Evolutionary conservation across 768 basidiomycete species (phyloP), one percentile per base, ranked within the genome.

Genomic region (Tricholoma saponaceum): DNA sequence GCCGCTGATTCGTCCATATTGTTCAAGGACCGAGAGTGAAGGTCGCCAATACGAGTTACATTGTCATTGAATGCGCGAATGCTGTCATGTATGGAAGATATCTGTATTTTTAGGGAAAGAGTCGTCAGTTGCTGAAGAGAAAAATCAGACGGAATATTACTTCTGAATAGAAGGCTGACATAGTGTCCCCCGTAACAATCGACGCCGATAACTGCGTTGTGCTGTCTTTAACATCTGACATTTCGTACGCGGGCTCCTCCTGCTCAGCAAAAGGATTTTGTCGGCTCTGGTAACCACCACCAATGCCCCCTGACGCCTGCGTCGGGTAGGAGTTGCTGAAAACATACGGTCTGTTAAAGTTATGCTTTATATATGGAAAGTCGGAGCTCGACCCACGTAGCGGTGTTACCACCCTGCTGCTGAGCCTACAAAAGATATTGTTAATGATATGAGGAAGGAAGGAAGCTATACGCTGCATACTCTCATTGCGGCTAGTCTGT

Each of bases 401-500:
- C 61, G 68, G 72, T 69, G 59, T 76, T 78, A 52, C 80, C 80
- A 51, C 80, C 81, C 69, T 86, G 85, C 65, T 87, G 84, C 64
- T 89, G 89, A 50, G 88, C 88, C 87, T 89, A 61, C 59, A 23
- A 6, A 26, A 55, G 41, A 32, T 33, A 22, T 60, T 39, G 37
- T 39, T 47, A 55, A 49, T 43, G 62, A 33, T 52, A 51, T 51
- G 25, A 35, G 51, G 51, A 58, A 22, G 56, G 44, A 39, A 44
- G 41, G 18, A 37, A 51, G 32, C 32, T 30, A 37, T n/a, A 59
- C 61, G 55, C 51, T 26, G 65, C 84, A 58, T 58, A 90, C 90
- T 76, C 90, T 84, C 85, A 90, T 84, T 61, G 88, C 90, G 66
- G 90, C 92, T 62, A 95, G 82, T 80, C 93, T 85, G 77, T 95